Conservation (phyloP, 1,284 basidiomycete genomes). For the Schizophyllum commune region DNA sequence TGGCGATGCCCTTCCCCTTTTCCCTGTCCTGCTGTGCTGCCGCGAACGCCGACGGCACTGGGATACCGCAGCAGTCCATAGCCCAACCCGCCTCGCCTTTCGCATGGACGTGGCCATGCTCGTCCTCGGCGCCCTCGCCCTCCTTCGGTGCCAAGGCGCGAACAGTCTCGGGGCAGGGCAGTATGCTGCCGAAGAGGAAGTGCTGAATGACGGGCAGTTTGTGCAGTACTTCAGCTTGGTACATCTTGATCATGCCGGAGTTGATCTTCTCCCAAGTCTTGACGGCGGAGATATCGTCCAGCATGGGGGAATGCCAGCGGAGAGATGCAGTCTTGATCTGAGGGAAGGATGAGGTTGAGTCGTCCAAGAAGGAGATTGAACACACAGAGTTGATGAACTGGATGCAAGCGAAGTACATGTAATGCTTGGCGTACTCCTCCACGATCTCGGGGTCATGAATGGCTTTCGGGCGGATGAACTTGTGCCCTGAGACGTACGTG, state of each 20-base stretch:
- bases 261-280: conserved; percentile 98
- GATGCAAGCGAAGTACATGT: conserved; percentile 98
- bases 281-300: conserved; percentile 95
- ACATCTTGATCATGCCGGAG: conserved; percentile 98
- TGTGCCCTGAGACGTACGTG: conserved; percentile 55
- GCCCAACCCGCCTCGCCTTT: conserved; percentile 67
- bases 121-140: conserved; percentile 28
- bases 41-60: conserved; percentile 78
- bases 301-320: conserved; percentile 98
- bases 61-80: conserved; percentile 85
- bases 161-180: conserved; percentile 40
- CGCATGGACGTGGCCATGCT: conserved; percentile 52
- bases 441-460: conserved; percentile 91
- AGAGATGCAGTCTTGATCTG: conserved; percentile 94
- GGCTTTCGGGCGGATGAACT: conserved; percentile 84
- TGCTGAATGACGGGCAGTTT: conserved; percentile 97
- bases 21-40: conserved; percentile 41
- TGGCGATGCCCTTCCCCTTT: conserved; percentile 6
- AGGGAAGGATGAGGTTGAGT: not conserved
- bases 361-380: not conserved
- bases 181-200: conserved; percentile 86
- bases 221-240: conserved; percentile 87
- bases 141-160: not conserved
- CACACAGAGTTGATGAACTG: conserved; percentile 92
- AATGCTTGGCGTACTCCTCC: conserved; percentile 88